Conservation (phyloP, 345 rosid genomes). For the Heritiera littoralis region DNA sequence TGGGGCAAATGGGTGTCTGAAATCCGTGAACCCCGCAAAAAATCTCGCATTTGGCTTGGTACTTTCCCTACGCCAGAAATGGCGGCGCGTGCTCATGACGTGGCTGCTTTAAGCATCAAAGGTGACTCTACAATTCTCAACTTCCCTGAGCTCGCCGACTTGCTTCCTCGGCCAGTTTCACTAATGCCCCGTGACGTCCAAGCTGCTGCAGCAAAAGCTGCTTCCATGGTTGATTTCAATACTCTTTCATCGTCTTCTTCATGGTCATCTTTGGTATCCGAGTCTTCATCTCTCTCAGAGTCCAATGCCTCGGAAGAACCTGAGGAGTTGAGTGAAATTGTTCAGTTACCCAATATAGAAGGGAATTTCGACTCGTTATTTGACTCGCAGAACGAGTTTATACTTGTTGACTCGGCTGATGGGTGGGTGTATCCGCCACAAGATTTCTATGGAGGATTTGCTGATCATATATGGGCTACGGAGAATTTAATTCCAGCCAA, state of each 20-base stretch:
- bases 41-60: slow-evolving; percentile 93
- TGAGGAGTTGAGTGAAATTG: slow-evolving; percentile 17
- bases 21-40: slow-evolving; percentile 93
- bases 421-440: slow-evolving; percentile 29
- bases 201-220: slow-evolving; percentile 89
- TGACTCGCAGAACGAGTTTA: neutral
- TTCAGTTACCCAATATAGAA: slow-evolving; percentile 19
- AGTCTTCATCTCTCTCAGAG: neutral
- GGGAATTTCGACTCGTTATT: slow-evolving; percentile 4
- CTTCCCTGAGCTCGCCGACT: slow-evolving; percentile 75
- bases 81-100: slow-evolving; percentile 99
- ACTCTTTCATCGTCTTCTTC: slow-evolving; percentile 7
- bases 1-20: slow-evolving; percentile 99
- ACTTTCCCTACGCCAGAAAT: slow-evolving; percentile 85
- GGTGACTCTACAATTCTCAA: slow-evolving; percentile 77
- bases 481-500: slow-evolving; percentile 19
- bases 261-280: slow-evolving; percentile 21
- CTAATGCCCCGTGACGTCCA: slow-evolving; percentile 81
- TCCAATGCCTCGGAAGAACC: neutral
- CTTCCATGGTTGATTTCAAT: slow-evolving; percentile 51
- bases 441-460: slow-evolving; percentile 26
- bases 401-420: slow-evolving; percentile 23
- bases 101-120: slow-evolving; percentile 84
- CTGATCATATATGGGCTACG: slow-evolving; percentile 25
- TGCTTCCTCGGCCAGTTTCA: slow-evolving; percentile 76